These are phyloP conservation scores for Prototheca cutis DNA, from an alignment of 163 green algal genomes.

Conservation along the genomic window DNA sequence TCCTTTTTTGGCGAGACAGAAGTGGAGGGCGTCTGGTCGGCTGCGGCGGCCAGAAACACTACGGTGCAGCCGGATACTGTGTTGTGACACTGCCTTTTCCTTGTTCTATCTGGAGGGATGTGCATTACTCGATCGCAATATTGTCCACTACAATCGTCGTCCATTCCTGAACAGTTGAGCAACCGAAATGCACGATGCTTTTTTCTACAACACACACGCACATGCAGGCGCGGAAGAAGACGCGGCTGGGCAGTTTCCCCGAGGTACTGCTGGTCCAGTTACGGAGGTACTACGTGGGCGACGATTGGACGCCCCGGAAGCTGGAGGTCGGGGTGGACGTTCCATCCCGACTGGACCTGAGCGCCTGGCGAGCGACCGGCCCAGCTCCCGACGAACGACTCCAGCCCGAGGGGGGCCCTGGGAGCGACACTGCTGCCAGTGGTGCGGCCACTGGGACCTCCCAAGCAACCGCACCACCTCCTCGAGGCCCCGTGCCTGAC, in stretches of 20 bases:
- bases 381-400: constrained; percentile 63
- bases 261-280: constrained; percentile 80
- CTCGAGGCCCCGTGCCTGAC: constrained; percentile 28
- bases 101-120: no score
- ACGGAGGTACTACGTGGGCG: constrained; percentile 66
- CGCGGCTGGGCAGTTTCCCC: constrained; percentile 78
- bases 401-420: constrained; percentile 52
- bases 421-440: no score
- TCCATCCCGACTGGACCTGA: constrained; percentile 69
- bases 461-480: constrained; percentile 7
- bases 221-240: constrained; percentile 55
- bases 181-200: neutral
- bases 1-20: constrained; percentile 46
- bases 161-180: no score
- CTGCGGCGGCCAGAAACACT: constrained; percentile 49
- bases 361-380: constrained; percentile 55
- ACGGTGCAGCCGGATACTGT: no score
- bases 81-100: no score
- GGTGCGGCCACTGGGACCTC: constrained; percentile 6
- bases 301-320: constrained; percentile 84
- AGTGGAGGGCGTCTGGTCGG: constrained; percentile 71
- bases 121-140: no score
- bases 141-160: no score
- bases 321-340: constrained; percentile 83
- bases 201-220: neutral